Evolutionary conservation across 345 rosid genomes (phyloP).

Genomic region (Conringia planisiliqua): DNA sequence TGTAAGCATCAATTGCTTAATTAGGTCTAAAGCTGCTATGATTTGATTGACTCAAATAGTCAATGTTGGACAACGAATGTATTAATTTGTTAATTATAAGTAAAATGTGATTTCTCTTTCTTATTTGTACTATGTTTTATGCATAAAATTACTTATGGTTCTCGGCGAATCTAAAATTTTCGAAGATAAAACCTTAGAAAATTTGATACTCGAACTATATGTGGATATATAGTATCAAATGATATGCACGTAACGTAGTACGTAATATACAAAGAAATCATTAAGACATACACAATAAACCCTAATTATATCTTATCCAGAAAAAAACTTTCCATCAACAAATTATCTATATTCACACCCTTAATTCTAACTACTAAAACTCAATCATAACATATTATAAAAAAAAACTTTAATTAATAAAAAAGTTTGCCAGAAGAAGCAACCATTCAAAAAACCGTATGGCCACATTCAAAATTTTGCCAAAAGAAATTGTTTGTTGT

Average conservation of each 20-base stretch:
- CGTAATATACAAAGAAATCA: background rate
- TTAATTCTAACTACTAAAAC: background rate
- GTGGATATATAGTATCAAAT: background rate
- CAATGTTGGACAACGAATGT: background rate
- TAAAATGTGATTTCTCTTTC: background rate
- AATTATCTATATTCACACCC: background rate
- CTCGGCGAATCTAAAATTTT: background rate
- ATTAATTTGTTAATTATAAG: background rate
- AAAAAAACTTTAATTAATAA: background rate
- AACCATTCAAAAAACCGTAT: background rate
- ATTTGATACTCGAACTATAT: background rate
- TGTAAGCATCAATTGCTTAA: slow-evolving; percentile 1
- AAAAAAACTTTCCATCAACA: too few species aligned
- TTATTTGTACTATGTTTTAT: background rate
- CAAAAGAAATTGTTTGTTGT: background rate
- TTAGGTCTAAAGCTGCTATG: background rate
- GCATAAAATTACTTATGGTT: background rate
- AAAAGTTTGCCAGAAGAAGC: background rate
- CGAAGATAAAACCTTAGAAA: background rate
- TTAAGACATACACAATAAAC: background rate
- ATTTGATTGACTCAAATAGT: slow-evolving; percentile 3
- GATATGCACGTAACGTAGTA: background rate
- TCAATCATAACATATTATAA: background rate
- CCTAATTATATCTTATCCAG: background rate
- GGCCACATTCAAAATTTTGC: too few species aligned